Evolutionary conservation across 805 yeast genomes (phyloP).

Genomic region (Monosporozyma unispora): DNA sequence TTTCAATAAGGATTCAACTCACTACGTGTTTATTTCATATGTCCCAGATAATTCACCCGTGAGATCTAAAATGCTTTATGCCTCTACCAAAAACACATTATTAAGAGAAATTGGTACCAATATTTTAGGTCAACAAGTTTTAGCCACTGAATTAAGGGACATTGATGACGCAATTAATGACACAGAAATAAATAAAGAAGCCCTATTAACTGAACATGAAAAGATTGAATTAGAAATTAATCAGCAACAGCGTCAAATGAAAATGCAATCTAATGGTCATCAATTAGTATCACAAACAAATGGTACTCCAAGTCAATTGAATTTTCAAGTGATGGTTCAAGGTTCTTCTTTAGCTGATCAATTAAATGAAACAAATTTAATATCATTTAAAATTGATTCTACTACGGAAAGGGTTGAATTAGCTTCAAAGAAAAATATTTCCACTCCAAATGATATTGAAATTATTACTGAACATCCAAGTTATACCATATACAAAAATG

Average conservation of each 20-base stretch:
- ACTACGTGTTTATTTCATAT: constrained; percentile 58
- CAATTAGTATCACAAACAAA: constrained; percentile 25
- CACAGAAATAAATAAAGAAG: background rate
- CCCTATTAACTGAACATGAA: constrained; percentile 24
- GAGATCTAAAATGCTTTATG: constrained; percentile 84
- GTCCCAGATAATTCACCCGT: constrained; percentile 84
- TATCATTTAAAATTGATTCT: constrained; percentile 44
- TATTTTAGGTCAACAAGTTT: constrained; percentile 27
- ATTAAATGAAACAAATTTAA: constrained; percentile 35
- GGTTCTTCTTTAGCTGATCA: constrained; percentile 12
- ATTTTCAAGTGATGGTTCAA: constrained; percentile 17
- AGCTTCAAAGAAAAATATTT: constrained; percentile 19
- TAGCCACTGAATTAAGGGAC: constrained; percentile 30
- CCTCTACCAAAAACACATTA: constrained; percentile 75
- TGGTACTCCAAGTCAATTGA: constrained; percentile 19
- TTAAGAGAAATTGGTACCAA: constrained; percentile 62
- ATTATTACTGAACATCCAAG: constrained; percentile 42
- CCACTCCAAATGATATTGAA: constrained; percentile 24
- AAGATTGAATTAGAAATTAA: constrained; percentile 17
- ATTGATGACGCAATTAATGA: constrained; percentile 11
- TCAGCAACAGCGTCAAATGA: constrained; percentile 24
- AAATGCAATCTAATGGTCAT: constrained; percentile 11
- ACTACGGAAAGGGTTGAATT: constrained; percentile 40
- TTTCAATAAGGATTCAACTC: constrained; percentile 10
- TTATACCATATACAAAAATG: constrained; percentile 46